Evolutionary conservation across 2,329 filamentous ascomycete species (phyloP), one percentile per base, ranked within the genome.

Genomic region (Pseudogymnoascus sp.): DNA sequence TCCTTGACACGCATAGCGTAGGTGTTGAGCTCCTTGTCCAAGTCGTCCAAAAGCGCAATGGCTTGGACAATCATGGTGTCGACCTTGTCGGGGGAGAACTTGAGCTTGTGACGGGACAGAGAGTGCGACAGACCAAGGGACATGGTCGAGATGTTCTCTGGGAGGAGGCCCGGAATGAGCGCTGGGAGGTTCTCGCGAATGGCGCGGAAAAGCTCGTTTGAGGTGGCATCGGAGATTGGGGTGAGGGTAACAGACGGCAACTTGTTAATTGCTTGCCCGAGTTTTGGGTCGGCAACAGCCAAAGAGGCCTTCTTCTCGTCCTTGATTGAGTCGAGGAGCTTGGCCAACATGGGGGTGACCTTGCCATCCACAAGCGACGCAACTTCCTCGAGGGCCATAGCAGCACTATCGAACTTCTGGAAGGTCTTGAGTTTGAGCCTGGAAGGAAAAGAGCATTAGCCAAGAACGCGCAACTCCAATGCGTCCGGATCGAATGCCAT

Each of bases 21-120:
- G 69, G 90, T 94, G 80, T 99, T 99, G 66, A 99, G 81, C 77
- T 99, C 94, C 82, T 99, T 99, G 80, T 99, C 94, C 64, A 99
- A 80, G 66, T 99, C 94, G 73, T 99, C 94, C 53, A 99, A 82
- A 59, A 97, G 84, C 66, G 89, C 88, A 73, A 99, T 94, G 62
- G 92, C 92, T 78, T 99, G 94, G 62, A 99, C 92, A 72, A 99
- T 96, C 94, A 99, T 99, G 59, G 94, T 94, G 74, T 99, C 94
- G 68, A 99, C 93, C 82, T 99, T 99, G 73, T 99, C 92, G 62
- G 93, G 89, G 7, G 91, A 96, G 78, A 99, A 99, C 81, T 97
- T 97, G 72, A 99, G 86, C 82, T 96, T 97, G 80, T 99, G 92
- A 66, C 92, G 88, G 57, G 93, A 96, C 71, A 99, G 87, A 61